These are phyloP conservation scores for Brassica incana DNA, from an alignment of 345 rosid genomes.

Conservation along the genomic window DNA sequence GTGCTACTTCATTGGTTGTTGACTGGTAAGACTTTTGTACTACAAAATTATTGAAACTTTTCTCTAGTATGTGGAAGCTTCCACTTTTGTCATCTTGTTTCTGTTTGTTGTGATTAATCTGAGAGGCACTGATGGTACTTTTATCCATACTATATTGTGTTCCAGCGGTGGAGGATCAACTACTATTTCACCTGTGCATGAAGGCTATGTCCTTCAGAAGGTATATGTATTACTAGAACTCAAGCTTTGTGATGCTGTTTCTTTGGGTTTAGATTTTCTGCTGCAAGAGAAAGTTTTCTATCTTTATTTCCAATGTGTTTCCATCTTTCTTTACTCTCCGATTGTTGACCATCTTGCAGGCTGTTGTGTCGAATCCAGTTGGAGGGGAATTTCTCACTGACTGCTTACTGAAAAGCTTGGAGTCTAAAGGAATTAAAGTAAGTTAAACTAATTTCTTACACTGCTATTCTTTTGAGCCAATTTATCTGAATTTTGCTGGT, in stretches of 20 bases:
- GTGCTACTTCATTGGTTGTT: conserved; percentile 90
- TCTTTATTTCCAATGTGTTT: neutral
- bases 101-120: neutral
- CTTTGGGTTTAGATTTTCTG: conserved; percentile 6
- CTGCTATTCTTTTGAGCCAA: neutral
- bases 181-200: conserved; percentile 87
- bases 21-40: conserved; percentile 57
- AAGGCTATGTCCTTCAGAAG: conserved; percentile 95
- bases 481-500: conserved; percentile 4
- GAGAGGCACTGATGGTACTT: neutral
- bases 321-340: neutral
- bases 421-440: conserved; percentile 82
- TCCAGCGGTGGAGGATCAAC: conserved; percentile 97
- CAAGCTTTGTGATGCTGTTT: neutral
- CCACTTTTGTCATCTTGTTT: conserved; percentile 6
- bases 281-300: neutral
- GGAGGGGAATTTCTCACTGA: conserved; percentile 94
- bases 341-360: conserved; percentile 23
- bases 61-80: conserved; percentile 20
- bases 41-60: neutral
- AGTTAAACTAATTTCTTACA: conserved; percentile 29
- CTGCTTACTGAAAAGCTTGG: conserved; percentile 93
- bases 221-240: conserved; percentile 37
- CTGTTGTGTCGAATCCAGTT: conserved; percentile 69
- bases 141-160: conserved; percentile 1